These are phyloP conservation scores for Fraxinus anomala DNA, from an alignment of 257 asterid genomes.

Conservation along the genomic window DNA sequence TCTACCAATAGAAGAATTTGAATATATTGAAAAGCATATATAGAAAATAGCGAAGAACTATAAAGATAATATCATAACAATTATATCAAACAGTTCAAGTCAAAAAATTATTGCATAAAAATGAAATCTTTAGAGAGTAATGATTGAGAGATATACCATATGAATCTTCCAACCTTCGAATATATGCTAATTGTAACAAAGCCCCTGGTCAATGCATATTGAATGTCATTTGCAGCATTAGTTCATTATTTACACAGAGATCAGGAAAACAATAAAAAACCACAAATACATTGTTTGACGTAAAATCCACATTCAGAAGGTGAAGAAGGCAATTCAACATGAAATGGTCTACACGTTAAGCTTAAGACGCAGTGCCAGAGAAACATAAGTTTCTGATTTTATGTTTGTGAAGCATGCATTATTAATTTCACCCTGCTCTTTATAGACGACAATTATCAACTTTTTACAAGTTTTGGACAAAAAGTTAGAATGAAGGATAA, in stretches of 20 bases:
- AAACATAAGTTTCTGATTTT: neutral
- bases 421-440: neutral
- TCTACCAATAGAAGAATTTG: neutral
- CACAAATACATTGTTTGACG: neutral
- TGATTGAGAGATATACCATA: constrained; percentile 52
- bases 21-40: neutral
- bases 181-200: constrained; percentile 65
- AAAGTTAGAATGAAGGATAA: neutral
- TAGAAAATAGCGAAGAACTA: neutral
- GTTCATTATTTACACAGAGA: constrained; percentile 2
- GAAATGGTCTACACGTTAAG: neutral
- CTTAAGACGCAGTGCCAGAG: neutral
- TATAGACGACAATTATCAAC: neutral
- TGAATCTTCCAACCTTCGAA: constrained; percentile 71
- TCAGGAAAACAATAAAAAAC: constrained; percentile 2
- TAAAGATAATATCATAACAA: neutral
- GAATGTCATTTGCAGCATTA: constrained; percentile 20
- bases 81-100: neutral
- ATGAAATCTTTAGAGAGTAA: neutral
- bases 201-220: constrained; percentile 56
- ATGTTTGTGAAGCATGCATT: constrained; percentile 11
- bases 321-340: neutral
- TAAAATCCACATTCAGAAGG: neutral
- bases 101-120: neutral
- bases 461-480: neutral